Evolutionary conservation across 2,329 filamentous ascomycete genomes (phyloP).

Genomic region (Taxawa tesnikishii): DNA sequence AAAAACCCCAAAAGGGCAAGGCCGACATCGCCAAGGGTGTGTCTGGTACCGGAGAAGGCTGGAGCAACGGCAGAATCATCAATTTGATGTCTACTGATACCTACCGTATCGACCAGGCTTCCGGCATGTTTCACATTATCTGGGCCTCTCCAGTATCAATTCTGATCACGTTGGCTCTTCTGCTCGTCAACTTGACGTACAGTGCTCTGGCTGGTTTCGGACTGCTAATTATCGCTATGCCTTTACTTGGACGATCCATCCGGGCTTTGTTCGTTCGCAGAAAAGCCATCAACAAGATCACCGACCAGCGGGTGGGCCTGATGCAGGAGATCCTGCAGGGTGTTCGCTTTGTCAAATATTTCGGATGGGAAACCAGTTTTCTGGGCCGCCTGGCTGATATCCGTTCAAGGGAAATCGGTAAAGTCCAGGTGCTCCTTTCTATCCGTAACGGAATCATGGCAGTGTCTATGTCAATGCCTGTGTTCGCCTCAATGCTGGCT

Average conservation of each 20-base stretch:
- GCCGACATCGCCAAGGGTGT: slow-evolving; percentile 35
- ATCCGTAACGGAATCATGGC: slow-evolving; percentile 80
- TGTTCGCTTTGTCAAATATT: slow-evolving; percentile 91
- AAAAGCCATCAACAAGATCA: slow-evolving; percentile 78
- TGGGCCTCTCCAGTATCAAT: slow-evolving; percentile 79
- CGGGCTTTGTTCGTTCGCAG: slow-evolving; percentile 64
- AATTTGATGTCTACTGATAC: slow-evolving; percentile 94
- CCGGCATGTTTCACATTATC: slow-evolving; percentile 76
- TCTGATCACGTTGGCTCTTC: slow-evolving; percentile 63
- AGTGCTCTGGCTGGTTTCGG: slow-evolving; percentile 82
- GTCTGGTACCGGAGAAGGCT: slow-evolving; percentile 62
- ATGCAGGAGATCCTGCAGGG: slow-evolving; percentile 88
- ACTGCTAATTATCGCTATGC: slow-evolving; percentile 66
- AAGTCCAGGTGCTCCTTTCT: slow-evolving; percentile 73
- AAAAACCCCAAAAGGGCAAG: slow-evolving; percentile 28
- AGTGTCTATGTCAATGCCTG: slow-evolving; percentile 72
- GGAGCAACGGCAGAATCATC: slow-evolving; percentile 84
- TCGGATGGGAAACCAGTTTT: slow-evolving; percentile 89
- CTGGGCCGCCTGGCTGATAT: slow-evolving; percentile 63
- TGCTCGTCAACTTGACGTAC: slow-evolving; percentile 80
- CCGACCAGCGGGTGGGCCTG: slow-evolving; percentile 79
- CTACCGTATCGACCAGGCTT: slow-evolving; percentile 81
- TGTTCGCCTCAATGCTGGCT: slow-evolving; percentile 88
- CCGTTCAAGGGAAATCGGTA: slow-evolving; percentile 61
- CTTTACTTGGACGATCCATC: slow-evolving; percentile 65